These are phyloP conservation scores for Populus simonii DNA, from an alignment of 345 rosid genomes.

Conservation along the genomic window DNA sequence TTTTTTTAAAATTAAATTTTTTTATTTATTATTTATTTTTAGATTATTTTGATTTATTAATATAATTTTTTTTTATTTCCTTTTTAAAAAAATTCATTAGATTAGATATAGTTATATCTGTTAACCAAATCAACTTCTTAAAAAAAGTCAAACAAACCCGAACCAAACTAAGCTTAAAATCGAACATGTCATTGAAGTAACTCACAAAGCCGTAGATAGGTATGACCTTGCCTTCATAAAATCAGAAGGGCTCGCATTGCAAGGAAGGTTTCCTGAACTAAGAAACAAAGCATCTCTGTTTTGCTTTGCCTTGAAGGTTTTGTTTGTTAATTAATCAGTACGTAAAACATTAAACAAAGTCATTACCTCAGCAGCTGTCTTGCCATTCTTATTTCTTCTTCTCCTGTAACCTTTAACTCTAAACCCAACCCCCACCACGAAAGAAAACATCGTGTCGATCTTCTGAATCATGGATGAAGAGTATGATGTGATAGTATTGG, in stretches of 20 bases:
- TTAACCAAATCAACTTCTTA: too few relatives aligned
- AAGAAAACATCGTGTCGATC: neutral
- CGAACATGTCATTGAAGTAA: too few relatives aligned
- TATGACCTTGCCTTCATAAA: neutral
- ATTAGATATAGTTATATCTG: too few relatives aligned
- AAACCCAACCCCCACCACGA: neutral
- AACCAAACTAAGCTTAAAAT: too few relatives aligned
- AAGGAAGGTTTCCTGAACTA: neutral
- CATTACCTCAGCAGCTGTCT: neutral
- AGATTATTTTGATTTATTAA: too few relatives aligned
- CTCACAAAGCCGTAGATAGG: too few relatives aligned
- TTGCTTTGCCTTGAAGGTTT: neutral
- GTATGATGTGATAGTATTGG: slow-evolving; percentile 85
- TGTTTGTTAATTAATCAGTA: neutral
- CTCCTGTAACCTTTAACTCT: neutral
- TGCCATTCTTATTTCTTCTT: neutral
- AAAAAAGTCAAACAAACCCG: too few relatives aligned
- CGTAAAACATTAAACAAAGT: too few relatives aligned
- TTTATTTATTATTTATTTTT: too few relatives aligned
- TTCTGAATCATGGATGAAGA: slow-evolving; percentile 72
- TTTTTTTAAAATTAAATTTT: too few relatives aligned
- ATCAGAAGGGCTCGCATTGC: neutral
- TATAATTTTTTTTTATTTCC: too few relatives aligned
- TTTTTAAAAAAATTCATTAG: too few relatives aligned
- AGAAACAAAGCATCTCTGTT: neutral